Conservation (phyloP, 106 monocot genomes). For the Hemerocallis citrina region DNA sequence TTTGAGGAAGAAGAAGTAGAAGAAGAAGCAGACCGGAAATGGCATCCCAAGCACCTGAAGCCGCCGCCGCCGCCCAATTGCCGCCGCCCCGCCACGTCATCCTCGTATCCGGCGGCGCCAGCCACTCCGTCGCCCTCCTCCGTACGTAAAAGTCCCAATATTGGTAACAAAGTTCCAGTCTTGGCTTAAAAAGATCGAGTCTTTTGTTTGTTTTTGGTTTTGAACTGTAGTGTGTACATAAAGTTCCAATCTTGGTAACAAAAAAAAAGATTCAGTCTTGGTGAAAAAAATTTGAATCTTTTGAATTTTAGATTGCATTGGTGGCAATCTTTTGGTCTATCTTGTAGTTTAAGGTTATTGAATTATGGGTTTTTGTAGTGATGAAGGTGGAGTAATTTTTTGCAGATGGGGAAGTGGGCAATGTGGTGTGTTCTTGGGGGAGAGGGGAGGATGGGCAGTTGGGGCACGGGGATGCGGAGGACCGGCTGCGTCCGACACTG, state of each 20-base stretch:
- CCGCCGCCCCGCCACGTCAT: slow-evolving; percentile 36
- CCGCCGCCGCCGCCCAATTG: slow-evolving; percentile 3
- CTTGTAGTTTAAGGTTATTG: background rate
- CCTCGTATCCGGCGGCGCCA: slow-evolving; percentile 85
- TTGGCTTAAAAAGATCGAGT: too few species aligned
- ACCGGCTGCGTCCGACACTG: slow-evolving; percentile 60
- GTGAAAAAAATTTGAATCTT: too few species aligned
- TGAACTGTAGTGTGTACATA: too few species aligned
- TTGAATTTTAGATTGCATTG: too few species aligned
- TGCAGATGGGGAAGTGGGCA: slow-evolving; percentile 29
- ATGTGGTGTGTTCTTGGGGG: slow-evolving; percentile 82
- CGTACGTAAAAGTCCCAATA: too few species aligned
- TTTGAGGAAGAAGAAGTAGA: too few species aligned
- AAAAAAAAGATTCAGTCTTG: too few species aligned
- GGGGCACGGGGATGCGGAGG: slow-evolving; percentile 89
- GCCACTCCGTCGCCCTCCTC: slow-evolving; percentile 90
- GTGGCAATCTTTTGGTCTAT: background rate
- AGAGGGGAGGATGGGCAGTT: slow-evolving; percentile 91
- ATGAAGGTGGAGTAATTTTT: background rate
- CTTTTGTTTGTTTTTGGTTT: too few species aligned
- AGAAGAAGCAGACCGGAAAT: too few species aligned
- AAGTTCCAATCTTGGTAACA: too few species aligned
- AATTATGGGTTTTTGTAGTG: background rate
- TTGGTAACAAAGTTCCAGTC: too few species aligned
- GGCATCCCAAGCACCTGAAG: slow-evolving; percentile 1